Percentiles rank a stretch among this genome's conserved stretches.
Evolutionary conservation across 2,329 filamentous ascomycete genomes (phyloP).

Genomic region (Chaetomiaceae sp.): DNA sequence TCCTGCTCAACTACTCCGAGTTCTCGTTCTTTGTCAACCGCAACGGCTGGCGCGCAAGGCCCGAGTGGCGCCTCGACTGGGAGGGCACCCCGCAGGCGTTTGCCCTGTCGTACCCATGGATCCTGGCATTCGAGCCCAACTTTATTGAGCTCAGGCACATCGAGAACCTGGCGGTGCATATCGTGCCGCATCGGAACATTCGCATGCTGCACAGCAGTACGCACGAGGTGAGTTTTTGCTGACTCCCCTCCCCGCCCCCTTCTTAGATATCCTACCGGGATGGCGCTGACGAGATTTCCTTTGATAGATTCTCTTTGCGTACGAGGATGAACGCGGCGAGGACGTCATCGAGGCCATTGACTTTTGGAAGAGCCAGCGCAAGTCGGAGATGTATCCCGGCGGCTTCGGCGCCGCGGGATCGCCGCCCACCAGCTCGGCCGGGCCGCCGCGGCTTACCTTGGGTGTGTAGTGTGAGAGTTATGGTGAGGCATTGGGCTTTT

Average conservation of each 20-base stretch:
- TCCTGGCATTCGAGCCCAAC: conserved; percentile 92
- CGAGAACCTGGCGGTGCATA: conserved; percentile 90
- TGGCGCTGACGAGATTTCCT: not conserved
- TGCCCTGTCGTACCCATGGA: conserved; percentile 93
- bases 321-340: conserved; percentile 90
- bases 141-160: conserved; percentile 97
- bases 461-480: too few species aligned
- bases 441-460: too few species aligned
- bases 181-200: conserved; percentile 94
- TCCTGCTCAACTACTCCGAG: conserved; percentile 95
- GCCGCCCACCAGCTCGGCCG: conserved; percentile 7
- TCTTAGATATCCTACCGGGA: too few species aligned
- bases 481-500: too few species aligned
- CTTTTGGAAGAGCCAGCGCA: conserved; percentile 76
- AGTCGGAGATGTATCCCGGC: conserved; percentile 32
- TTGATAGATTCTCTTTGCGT: conserved; percentile 89
- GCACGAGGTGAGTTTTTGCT: conserved; percentile 67
- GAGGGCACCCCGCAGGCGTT: conserved; percentile 90
- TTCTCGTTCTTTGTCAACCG: conserved; percentile 99
- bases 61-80: conserved; percentile 97
- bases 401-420: conserved; percentile 3
- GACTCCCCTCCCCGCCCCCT: too few species aligned
- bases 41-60: conserved; percentile 92
- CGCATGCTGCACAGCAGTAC: conserved; percentile 97
- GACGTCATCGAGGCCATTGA: conserved; percentile 93